Percentiles rank a stretch among this genome's conserved stretches.
Conservation (phyloP, 2,329 filamentous ascomycete genomes). For the Colletotrichum sp. region DNA sequence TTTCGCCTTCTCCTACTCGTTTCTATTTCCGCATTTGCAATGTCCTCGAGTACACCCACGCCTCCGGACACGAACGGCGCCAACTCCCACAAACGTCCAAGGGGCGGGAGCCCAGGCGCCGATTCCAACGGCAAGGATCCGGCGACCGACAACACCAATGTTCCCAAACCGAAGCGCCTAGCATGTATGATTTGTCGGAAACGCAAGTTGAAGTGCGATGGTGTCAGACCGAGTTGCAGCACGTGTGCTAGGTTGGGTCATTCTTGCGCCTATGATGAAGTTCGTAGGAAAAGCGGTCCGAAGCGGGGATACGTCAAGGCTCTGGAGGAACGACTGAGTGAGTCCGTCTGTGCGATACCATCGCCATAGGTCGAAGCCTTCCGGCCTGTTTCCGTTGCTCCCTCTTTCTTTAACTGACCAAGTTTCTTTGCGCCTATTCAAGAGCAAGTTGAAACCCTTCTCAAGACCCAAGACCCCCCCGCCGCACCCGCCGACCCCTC, state of each 20-base stretch:
- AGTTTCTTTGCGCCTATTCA: not conserved
- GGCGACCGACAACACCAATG: conserved; percentile 55
- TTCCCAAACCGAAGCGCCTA: conserved; percentile 87
- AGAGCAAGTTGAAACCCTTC: conserved; percentile 92
- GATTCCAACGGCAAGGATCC: conserved; percentile 44
- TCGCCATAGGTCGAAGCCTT: not conserved
- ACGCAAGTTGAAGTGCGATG: conserved; percentile 91
- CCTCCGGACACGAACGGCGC: conserved; percentile 21
- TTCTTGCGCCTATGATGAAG: conserved; percentile 88
- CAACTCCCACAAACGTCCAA: conserved; percentile 17
- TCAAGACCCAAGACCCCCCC: conserved; percentile 76
- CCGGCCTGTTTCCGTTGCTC: not conserved
- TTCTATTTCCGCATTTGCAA: not conserved
- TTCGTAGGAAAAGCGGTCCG: conserved; percentile 91
- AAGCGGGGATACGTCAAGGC: conserved; percentile 96
- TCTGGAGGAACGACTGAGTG: conserved; percentile 89
- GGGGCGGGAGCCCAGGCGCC: conserved; percentile 28
- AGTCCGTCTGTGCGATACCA: conserved; percentile 34
- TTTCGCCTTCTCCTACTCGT: not conserved
- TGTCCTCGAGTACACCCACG: conserved; percentile 23
- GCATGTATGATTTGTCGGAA: conserved; percentile 94
- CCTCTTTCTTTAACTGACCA: not conserved
- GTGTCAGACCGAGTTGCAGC: conserved; percentile 81
- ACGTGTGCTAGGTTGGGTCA: conserved; percentile 89
- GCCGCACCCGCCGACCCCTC: conserved; percentile 33